Evolutionary conservation across 306 rosid species (phyloP).

Genomic region (Carpinus viminea): DNA sequence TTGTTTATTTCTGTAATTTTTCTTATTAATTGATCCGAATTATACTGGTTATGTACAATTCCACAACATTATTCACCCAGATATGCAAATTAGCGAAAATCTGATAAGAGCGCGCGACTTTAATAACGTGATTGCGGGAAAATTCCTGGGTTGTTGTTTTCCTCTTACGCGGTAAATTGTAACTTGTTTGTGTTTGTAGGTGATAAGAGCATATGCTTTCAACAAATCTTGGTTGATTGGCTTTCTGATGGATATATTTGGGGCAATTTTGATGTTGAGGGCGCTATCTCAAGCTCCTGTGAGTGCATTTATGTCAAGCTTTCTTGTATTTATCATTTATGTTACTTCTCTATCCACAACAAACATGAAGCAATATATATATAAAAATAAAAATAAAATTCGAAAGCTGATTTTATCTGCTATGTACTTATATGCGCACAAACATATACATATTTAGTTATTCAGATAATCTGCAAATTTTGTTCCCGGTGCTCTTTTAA

Average conservation of each 20-base stretch:
- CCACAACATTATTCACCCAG: not conserved
- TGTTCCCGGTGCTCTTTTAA: not conserved
- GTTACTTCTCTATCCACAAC: not conserved
- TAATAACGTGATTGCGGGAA: not conserved
- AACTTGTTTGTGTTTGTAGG: conserved; percentile 46
- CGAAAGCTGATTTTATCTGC: not conserved
- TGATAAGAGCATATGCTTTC: conserved; percentile 82
- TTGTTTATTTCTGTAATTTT: conserved; percentile 10
- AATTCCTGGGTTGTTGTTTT: too few species aligned
- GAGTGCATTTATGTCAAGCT: conserved; percentile 35
- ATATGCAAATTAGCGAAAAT: not conserved
- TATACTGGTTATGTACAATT: conserved; percentile 1
- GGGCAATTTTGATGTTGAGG: conserved; percentile 88
- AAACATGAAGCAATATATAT: not conserved
- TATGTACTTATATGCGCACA: too few species aligned
- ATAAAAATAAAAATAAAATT: not conserved
- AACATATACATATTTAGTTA: not conserved
- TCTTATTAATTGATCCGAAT: conserved; percentile 8
- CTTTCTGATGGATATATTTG: conserved; percentile 90
- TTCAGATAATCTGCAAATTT: not conserved
- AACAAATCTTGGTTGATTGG: conserved; percentile 83
- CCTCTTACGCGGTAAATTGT: too few species aligned
- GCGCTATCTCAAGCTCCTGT: conserved; percentile 96
- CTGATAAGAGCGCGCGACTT: not conserved
- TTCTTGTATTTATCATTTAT: not conserved